Conservation (phyloP, 2,329 filamentous ascomycete genomes). For the Trichophyton mentagrophytes region DNA sequence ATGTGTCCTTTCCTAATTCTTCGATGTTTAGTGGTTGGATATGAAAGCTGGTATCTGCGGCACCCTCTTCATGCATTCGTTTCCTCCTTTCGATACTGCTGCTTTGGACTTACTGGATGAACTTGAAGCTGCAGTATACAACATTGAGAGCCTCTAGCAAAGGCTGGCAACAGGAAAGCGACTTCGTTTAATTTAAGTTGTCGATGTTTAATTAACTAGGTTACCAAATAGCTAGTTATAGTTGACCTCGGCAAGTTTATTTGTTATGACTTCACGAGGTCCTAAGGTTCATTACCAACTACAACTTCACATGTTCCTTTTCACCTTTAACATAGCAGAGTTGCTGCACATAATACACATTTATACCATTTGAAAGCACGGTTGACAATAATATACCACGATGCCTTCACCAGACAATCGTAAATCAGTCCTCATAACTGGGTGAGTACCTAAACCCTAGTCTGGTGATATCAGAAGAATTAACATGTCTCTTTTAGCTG, state of each 20-base stretch:
- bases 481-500: slow-evolving; percentile 23
- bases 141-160: neutral
- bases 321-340: too few relatives aligned
- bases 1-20: neutral
- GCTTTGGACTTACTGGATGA: slow-evolving; percentile 6
- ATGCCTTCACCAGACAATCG: slow-evolving; percentile 19
- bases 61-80: slow-evolving; percentile 5
- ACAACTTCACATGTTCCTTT: too few relatives aligned
- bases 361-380: too few relatives aligned
- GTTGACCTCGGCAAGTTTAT: too few relatives aligned
- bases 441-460: slow-evolving; percentile 19
- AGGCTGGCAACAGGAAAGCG: too few relatives aligned
- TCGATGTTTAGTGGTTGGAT: slow-evolving; percentile 6
- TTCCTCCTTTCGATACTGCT: slow-evolving; percentile 2
- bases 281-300: too few relatives aligned
- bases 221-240: too few relatives aligned
- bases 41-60: slow-evolving; percentile 4
- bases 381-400: too few relatives aligned
- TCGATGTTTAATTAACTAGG: too few relatives aligned
- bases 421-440: slow-evolving; percentile 32
- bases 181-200: too few relatives aligned
- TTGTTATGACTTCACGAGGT: too few relatives aligned
- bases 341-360: too few relatives aligned
- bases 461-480: neutral
- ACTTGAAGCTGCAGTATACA: slow-evolving; percentile 4